Conservation (phyloP, 768 basidiomycete species). For the Termitomyces bulborhizus region DNA sequence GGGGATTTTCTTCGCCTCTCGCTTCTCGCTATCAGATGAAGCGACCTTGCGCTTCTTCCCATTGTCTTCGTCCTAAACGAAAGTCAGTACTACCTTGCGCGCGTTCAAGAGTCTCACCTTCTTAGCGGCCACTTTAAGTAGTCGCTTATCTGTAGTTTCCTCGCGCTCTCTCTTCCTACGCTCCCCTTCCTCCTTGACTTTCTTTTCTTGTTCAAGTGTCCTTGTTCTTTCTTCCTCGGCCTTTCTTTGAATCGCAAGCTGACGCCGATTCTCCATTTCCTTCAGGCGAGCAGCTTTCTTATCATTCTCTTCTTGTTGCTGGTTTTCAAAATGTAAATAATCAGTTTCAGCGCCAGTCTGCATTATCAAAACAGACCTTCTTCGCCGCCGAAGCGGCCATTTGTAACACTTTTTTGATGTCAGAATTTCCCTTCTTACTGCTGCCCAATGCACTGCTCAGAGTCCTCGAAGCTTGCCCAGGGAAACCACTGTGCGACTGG, state of each 20-base stretch:
- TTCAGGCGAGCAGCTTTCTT: slow-evolving; percentile 69
- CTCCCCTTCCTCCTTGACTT: slow-evolving; percentile 67
- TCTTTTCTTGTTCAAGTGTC: slow-evolving; percentile 61
- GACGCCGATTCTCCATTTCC: slow-evolving; percentile 82
- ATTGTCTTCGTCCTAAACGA: slow-evolving; percentile 56
- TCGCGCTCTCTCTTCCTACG: slow-evolving; percentile 79
- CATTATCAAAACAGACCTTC: slow-evolving; percentile 50
- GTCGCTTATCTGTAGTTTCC: slow-evolving; percentile 66
- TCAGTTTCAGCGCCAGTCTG: not conserved
- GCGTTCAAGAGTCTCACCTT: slow-evolving; percentile 35
- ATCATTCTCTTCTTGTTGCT: slow-evolving; percentile 90
- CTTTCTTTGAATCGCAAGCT: slow-evolving; percentile 63
- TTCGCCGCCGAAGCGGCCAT: slow-evolving; percentile 80
- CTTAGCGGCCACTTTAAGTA: slow-evolving; percentile 48
- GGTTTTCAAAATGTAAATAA: not conserved
- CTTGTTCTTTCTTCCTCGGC: slow-evolving; percentile 70
- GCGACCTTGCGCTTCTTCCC: slow-evolving; percentile 66
- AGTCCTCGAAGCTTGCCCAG: slow-evolving; percentile 65
- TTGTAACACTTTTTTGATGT: slow-evolving; percentile 74
- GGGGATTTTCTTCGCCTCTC: slow-evolving; percentile 48
- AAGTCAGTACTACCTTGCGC: not conserved
- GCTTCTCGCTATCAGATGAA: slow-evolving; percentile 48
- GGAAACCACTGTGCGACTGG: slow-evolving; percentile 53
- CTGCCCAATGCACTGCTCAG: slow-evolving; percentile 61
- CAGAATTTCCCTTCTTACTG: slow-evolving; percentile 65